Evolutionary conservation across 352 stramenopile species (phyloP).

Genomic region (Phytopythium litorale): DNA sequence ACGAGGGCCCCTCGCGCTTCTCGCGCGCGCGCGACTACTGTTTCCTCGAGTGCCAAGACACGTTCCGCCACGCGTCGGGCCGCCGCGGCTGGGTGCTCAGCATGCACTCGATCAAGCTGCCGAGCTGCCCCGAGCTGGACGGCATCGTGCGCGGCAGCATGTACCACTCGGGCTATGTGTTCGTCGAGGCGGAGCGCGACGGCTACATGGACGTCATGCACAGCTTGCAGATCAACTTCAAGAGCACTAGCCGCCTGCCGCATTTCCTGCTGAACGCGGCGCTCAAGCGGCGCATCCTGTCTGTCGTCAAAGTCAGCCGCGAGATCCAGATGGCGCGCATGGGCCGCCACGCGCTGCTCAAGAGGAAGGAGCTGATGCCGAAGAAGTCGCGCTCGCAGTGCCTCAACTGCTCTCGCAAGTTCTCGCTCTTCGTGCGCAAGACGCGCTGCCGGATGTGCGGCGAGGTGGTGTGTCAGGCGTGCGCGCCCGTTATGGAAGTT

Average conservation of each 20-base stretch:
- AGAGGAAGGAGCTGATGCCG: conserved; percentile 64
- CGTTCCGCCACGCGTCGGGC: conserved; percentile 66
- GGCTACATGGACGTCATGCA: conserved; percentile 87
- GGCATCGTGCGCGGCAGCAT: conserved; percentile 74
- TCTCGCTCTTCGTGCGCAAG: conserved; percentile 70
- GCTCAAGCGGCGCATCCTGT: conserved; percentile 59
- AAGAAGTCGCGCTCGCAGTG: conserved; percentile 56
- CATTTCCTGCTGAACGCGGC: conserved; percentile 62
- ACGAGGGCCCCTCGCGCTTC: conserved; percentile 52
- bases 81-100: conserved; percentile 70
- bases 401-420: conserved; percentile 57
- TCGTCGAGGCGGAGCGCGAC: conserved; percentile 67
- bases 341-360: conserved; percentile 50
- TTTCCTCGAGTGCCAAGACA: conserved; percentile 77
- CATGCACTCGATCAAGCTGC: conserved; percentile 84
- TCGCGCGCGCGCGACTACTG: conserved; percentile 64
- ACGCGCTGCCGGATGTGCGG: conserved; percentile 68
- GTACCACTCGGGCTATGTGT: conserved; percentile 80
- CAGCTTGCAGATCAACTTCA: conserved; percentile 84
- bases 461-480: conserved; percentile 71
- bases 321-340: conserved; percentile 59
- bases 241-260: conserved; percentile 57
- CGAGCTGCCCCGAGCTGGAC: conserved; percentile 61
- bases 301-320: conserved; percentile 59
- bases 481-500: conserved; percentile 53